Conservation (phyloP, 306 rosid species). For the Vigna reflexopilosa region DNA sequence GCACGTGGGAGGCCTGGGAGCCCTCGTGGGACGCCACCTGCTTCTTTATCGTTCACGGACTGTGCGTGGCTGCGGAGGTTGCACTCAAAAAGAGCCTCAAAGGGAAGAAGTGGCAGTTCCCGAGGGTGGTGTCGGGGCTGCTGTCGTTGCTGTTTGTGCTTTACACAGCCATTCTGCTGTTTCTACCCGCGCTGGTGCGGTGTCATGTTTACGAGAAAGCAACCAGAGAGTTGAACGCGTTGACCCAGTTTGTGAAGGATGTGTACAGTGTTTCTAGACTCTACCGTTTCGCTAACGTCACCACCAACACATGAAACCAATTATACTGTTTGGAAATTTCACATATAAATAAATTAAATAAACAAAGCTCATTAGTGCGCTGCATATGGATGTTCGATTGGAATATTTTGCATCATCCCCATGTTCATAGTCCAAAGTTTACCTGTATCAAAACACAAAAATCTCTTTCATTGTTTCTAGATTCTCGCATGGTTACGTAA, state of each 20-base stretch:
- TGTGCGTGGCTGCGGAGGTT: constrained; percentile 38
- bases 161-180: constrained; percentile 35
- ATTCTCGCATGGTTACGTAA: too few species aligned
- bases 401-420: too few species aligned
- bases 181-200: constrained; percentile 45
- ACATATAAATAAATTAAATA: too few species aligned
- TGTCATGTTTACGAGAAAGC: constrained; percentile 45
- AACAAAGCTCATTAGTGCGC: too few species aligned
- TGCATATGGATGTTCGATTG: too few species aligned
- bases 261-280: background rate
- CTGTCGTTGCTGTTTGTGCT: constrained; percentile 35
- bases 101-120: constrained; percentile 28
- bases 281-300: background rate
- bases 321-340: too few species aligned
- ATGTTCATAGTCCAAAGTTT: too few species aligned
- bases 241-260: background rate
- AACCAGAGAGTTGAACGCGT: constrained; percentile 22
- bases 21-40: constrained; percentile 50
- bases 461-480: too few species aligned
- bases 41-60: constrained; percentile 47
- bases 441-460: too few species aligned
- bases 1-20: constrained; percentile 52
- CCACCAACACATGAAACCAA: background rate
- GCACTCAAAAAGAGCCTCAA: constrained; percentile 16
- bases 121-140: constrained; percentile 18